Evolutionary conservation across 2,329 filamentous ascomycete genomes (phyloP), one percentile per base, ranked within the genome.

Genomic region (Neopestalotiopsis sp.): DNA sequence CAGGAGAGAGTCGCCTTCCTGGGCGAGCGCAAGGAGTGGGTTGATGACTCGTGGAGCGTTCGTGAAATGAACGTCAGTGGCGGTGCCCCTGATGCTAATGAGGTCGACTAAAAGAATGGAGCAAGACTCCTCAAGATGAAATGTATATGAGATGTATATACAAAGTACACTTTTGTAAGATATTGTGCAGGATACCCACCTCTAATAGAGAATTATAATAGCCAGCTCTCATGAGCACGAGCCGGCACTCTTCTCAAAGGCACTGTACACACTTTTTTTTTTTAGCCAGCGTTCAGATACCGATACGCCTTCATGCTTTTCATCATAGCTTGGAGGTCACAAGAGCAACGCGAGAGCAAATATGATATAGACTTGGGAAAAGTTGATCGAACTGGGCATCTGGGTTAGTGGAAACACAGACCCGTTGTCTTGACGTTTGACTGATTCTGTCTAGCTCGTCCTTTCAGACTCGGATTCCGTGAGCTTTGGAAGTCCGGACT

Each of bases 11-110:
- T 91, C 30, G 89, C 91, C 28, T 91, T 98, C 71, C 84, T 99
- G 4, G 95, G 95, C 49, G 91, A 95, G 83, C 92, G 91, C 83
- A 93, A 93, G 78, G 86, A 91, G 12, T 97, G 93, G 91, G 88
- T 92, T 30, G 90, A 94, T 73, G 86, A 84, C 30, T 82, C 84
- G 14, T 98, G 95, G 95, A 87, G 89, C 66, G 84, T 94, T 32
- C 88, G 89, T 70, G 92, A 95, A 78, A 89, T 97, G 82, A 91
- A 95, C 76, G 84, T 90, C 69, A 84, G 87, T 68, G 83, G 59
- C 59, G 24, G 81, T 56, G 66, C 20, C 72, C 72, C 57, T 79
- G 81, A 65, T 80, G 59, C 59, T 4, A 78, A 72, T 64, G 62
- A 63, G 40, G 20, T 57, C 28, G 65, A 67, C 13, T 60, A 60